These are phyloP conservation scores for Gymnopilus junonius DNA, from an alignment of 768 basidiomycete species.

Conservation along the genomic window DNA sequence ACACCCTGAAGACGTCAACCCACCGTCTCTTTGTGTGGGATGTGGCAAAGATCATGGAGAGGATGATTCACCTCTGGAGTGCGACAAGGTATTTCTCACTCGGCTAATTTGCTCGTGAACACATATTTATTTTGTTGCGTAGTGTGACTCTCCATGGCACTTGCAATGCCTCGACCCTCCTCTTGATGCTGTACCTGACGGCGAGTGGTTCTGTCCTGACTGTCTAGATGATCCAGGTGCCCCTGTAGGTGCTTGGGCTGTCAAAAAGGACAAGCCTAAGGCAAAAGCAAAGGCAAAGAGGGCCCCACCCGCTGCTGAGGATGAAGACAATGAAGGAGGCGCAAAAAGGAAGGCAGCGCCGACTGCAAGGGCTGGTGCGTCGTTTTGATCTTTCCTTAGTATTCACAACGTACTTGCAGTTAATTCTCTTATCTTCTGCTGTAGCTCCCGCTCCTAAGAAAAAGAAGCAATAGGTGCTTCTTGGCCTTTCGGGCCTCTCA, in stretches of 20 bases:
- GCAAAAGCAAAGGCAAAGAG: slow-evolving; percentile 26
- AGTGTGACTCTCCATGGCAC: slow-evolving; percentile 94
- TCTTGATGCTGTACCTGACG: slow-evolving; percentile 76
- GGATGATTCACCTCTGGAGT: slow-evolving; percentile 78
- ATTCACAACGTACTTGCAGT: no score
- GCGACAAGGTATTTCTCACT: slow-evolving; percentile 72
- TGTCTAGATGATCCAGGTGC: slow-evolving; percentile 67
- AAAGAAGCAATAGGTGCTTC: slow-evolving; percentile 29
- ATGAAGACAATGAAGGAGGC: slow-evolving; percentile 17
- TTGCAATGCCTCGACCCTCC: slow-evolving; percentile 82
- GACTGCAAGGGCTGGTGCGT: slow-evolving; percentile 21
- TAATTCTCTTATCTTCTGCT: not conserved
- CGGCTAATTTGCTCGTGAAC: not conserved
- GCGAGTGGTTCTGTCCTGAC: slow-evolving; percentile 90
- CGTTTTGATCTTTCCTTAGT: not conserved
- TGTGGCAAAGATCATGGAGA: slow-evolving; percentile 76
- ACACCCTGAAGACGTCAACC: slow-evolving; percentile 74
- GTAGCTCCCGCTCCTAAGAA: slow-evolving; percentile 32
- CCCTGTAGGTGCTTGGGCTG: slow-evolving; percentile 47
- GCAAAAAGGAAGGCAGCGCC: slow-evolving; percentile 27
- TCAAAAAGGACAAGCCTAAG: slow-evolving; percentile 32
- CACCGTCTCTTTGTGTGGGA: slow-evolving; percentile 69
- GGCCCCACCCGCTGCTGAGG: slow-evolving; percentile 20
- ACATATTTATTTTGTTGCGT: slow-evolving; percentile 6
- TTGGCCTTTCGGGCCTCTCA: not conserved